phyloP scores from a whole-genome alignment of 1,284 basidiomycete genomes.

The Trichosporon sp. region DNA sequence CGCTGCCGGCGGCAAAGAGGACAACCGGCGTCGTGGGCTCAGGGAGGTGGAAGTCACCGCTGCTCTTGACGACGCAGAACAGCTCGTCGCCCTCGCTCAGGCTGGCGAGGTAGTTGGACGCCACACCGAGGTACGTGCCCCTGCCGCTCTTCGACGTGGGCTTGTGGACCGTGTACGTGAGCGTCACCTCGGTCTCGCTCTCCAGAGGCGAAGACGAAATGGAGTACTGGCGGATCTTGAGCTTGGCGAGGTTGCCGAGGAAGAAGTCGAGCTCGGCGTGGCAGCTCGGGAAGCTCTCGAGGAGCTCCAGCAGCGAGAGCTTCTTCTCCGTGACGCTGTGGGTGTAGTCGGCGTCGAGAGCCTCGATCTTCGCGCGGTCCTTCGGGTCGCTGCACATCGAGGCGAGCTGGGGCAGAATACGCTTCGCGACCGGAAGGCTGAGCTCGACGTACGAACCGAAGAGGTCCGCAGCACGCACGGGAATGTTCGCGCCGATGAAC shows the following conservation, averaged over 20 bases:
- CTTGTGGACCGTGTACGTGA: conserved; percentile 53
- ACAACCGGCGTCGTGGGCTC: conserved; percentile 51
- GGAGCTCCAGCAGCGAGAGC: conserved; percentile 3
- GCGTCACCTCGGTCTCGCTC: conserved; percentile 50
- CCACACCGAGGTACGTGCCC: conserved; percentile 51
- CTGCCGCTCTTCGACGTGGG: conserved; percentile 44
- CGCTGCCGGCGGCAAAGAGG: conserved; percentile 54
- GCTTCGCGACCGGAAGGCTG: conserved; percentile 21
- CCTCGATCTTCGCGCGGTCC: conserved; percentile 18
- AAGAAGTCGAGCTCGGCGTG: conserved; percentile 51
- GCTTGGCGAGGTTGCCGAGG: conserved; percentile 49
- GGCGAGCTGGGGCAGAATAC: not conserved
- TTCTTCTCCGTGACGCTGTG: conserved; percentile 27
- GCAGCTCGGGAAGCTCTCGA: conserved; percentile 32
- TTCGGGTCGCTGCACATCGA: conserved; percentile 6
- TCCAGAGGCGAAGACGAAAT: conserved; percentile 56
- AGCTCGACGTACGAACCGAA: conserved; percentile 53
- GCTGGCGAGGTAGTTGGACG: conserved; percentile 53
- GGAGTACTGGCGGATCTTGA: conserved; percentile 53
- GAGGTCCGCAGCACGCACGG: conserved; percentile 46
- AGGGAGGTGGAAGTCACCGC: conserved; percentile 53
- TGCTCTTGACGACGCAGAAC: conserved; percentile 51
- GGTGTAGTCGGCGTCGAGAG: conserved; percentile 11
- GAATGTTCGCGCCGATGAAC: conserved; percentile 48
- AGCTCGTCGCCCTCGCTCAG: conserved; percentile 51